Conservation (phyloP, 768 basidiomycete species). For the Kwoniella heveanensis region DNA sequence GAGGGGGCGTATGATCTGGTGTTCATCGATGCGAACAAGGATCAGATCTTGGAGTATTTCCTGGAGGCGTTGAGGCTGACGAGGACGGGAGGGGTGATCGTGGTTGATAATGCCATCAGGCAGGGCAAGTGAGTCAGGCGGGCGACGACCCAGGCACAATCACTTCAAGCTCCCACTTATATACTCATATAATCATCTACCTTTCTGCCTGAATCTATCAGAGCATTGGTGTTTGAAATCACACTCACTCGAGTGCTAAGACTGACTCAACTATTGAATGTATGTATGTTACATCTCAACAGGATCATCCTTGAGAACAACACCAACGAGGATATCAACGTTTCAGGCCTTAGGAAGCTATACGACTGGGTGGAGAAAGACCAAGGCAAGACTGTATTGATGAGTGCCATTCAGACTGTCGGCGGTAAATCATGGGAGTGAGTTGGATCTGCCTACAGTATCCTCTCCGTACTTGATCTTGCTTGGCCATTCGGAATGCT, state of each 20-base stretch:
- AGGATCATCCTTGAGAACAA: slow-evolving; percentile 24
- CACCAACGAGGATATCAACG: slow-evolving; percentile 25
- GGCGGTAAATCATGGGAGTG: slow-evolving; percentile 47
- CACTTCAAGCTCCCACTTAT: too few relatives aligned
- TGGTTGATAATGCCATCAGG: slow-evolving; percentile 49
- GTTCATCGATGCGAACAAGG: slow-evolving; percentile 75
- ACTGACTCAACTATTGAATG: too few relatives aligned
- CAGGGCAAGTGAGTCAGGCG: slow-evolving; percentile 42
- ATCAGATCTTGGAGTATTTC: slow-evolving; percentile 64
- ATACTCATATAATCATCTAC: too few relatives aligned
- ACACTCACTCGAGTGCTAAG: too few relatives aligned
- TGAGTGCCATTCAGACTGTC: slow-evolving; percentile 46
- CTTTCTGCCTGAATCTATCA: too few relatives aligned
- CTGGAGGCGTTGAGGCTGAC: slow-evolving; percentile 66
- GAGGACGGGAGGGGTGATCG: slow-evolving; percentile 65
- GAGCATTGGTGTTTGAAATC: too few relatives aligned
- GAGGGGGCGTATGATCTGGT: slow-evolving; percentile 63
- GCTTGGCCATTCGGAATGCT: too few relatives aligned
- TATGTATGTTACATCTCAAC: too few relatives aligned
- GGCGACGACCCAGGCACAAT: too few relatives aligned
- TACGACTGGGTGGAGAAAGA: slow-evolving; percentile 49
- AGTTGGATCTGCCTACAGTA: slow-evolving; percentile 3
- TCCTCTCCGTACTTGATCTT: too few relatives aligned
- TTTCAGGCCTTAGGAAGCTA: slow-evolving; percentile 35
- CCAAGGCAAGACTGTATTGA: slow-evolving; percentile 43